Conservation (phyloP, 257 asterid species). For the Plantago elongata region DNA sequence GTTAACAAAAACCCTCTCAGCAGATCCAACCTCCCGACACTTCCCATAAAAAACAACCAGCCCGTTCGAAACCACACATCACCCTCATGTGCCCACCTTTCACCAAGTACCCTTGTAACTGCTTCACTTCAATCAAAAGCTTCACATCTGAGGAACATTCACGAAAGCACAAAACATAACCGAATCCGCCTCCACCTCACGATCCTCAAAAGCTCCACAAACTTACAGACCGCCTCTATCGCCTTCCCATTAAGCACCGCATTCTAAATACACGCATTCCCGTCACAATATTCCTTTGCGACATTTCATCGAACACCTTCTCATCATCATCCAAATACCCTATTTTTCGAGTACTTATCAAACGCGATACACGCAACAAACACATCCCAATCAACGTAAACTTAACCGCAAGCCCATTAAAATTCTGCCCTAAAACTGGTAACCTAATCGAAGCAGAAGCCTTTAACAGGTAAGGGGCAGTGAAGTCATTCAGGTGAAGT, state of each 20-base stretch:
- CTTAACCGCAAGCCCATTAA: constrained; percentile 61
- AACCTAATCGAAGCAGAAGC: constrained; percentile 48
- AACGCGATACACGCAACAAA: constrained; percentile 80
- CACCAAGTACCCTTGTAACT: constrained; percentile 59
- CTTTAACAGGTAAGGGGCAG: constrained; percentile 82
- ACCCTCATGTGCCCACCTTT: constrained; percentile 46
- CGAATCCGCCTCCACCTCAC: constrained; percentile 48
- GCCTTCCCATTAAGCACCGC: constrained; percentile 51
- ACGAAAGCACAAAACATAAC: constrained; percentile 74
- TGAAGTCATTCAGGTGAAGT: constrained; percentile 76
- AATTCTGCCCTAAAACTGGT: constrained; percentile 52
- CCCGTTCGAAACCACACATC: constrained; percentile 63
- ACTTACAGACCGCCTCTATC: constrained; percentile 40
- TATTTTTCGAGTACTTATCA: constrained; percentile 64
- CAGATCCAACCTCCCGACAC: constrained; percentile 39
- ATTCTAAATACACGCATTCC: constrained; percentile 81
- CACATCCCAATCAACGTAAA: constrained; percentile 42
- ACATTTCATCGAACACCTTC: constrained; percentile 74
- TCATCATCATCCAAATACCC: constrained; percentile 35
- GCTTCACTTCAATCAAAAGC: constrained; percentile 51
- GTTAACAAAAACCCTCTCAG: constrained; percentile 48
- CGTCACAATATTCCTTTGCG: constrained; percentile 57
- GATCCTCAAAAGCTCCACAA: constrained; percentile 41
- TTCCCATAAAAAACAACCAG: constrained; percentile 81
- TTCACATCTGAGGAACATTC: constrained; percentile 63